Percentiles rank a stretch among this genome's conserved stretches.
Conservation (phyloP, 495 filamentous ascomycete species). For the Hamigera avellanea region DNA sequence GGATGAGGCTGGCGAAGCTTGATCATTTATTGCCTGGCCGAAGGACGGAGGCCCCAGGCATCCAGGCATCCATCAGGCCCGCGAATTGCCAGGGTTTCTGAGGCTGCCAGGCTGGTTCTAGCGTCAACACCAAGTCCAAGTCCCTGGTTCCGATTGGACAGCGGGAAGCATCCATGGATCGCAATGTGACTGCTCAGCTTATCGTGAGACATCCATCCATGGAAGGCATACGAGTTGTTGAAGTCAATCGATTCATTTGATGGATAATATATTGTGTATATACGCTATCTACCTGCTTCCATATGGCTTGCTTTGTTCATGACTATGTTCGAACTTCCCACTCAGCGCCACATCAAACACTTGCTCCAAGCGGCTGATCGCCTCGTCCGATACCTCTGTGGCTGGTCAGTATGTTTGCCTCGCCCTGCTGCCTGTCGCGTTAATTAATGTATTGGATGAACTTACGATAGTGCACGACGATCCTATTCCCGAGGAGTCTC, state of each 20-base stretch:
- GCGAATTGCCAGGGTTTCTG: no score
- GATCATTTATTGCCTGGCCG: no score
- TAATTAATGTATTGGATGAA: neutral
- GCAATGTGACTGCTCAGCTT: no score
- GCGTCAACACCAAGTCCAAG: no score
- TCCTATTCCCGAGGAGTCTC: slow-evolving; percentile 22
- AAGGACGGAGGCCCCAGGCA: slow-evolving; percentile 26
- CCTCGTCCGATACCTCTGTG: slow-evolving; percentile 36
- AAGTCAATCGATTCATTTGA: no score
- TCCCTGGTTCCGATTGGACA: slow-evolving; percentile 6
- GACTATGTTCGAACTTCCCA: slow-evolving; percentile 23
- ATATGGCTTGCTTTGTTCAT: slow-evolving; percentile 28
- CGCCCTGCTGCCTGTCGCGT: neutral
- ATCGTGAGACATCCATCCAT: no score
- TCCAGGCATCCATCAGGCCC: no score
- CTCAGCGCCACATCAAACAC: slow-evolving; percentile 29
- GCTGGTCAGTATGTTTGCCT: slow-evolving; percentile 12
- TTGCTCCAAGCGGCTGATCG: slow-evolving; percentile 26
- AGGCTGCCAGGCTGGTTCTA: no score
- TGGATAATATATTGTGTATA: no score
- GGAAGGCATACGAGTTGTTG: no score
- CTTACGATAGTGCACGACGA: slow-evolving; percentile 40
- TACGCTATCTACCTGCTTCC: slow-evolving; percentile 20
- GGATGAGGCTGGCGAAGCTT: neutral
- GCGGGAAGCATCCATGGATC: slow-evolving; percentile 1